These are phyloP conservation scores for Paraphaeosphaeria minitans DNA, from an alignment of 2,329 filamentous ascomycete species.

Conservation along the genomic window DNA sequence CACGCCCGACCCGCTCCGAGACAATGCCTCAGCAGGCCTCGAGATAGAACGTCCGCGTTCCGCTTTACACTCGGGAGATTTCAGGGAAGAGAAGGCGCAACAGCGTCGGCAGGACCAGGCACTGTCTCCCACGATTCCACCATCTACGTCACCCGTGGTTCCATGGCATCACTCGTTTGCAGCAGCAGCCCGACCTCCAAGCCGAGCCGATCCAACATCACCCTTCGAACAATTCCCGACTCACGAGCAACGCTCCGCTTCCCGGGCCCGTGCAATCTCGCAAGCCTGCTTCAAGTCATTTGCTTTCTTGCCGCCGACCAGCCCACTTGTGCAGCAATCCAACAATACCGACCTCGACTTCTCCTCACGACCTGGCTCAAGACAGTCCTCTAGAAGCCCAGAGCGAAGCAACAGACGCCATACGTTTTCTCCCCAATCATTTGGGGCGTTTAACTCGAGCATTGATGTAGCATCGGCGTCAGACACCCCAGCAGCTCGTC, in stretches of 20 bases:
- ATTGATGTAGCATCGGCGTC: constrained; percentile 39
- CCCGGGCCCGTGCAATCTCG: constrained; percentile 50
- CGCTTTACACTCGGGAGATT: constrained; percentile 67
- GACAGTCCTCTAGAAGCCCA: constrained; percentile 48
- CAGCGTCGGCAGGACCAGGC: constrained; percentile 21
- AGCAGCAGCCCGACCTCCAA: constrained; percentile 36
- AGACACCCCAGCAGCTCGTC: constrained; percentile 38
- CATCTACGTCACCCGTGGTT: constrained; percentile 59
- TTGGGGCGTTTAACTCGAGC: constrained; percentile 56
- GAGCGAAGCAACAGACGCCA: constrained; percentile 67
- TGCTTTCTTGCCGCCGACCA: constrained; percentile 85
- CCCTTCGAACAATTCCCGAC: constrained; percentile 21
- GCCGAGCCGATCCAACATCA: constrained; percentile 22
- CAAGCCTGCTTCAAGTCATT: constrained; percentile 77
- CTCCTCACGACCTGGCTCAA: constrained; percentile 51
- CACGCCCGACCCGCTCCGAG: constrained; percentile 32
- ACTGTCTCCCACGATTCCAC: constrained; percentile 19
- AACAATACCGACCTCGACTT: constrained; percentile 80
- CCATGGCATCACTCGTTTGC: constrained; percentile 62
- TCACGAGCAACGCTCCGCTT: constrained; percentile 41
- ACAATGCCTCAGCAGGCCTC: constrained; percentile 42
- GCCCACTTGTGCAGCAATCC: constrained; percentile 85
- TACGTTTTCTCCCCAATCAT: constrained; percentile 69
- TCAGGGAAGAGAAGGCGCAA: constrained; percentile 56
- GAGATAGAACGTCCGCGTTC: constrained; percentile 84